Evolutionary conservation across 805 yeast genomes (phyloP).

Genomic region (Lipomyces orientalis): DNA sequence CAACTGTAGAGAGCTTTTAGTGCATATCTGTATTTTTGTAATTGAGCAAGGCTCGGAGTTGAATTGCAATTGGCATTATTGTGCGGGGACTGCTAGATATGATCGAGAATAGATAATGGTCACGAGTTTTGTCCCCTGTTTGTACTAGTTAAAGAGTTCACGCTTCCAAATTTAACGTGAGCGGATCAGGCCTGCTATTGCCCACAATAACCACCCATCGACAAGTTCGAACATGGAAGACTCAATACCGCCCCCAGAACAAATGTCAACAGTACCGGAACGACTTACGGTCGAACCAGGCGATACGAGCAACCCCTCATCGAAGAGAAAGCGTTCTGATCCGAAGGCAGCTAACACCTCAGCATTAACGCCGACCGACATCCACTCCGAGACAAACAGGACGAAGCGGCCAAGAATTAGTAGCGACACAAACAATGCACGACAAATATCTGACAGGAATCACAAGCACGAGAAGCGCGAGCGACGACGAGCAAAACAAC

Average conservation of each 20-base stretch:
- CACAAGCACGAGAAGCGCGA: slow-evolving; percentile 6
- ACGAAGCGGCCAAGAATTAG: background rate
- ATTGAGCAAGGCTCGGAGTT: background rate
- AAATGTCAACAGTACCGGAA: background rate
- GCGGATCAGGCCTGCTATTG: background rate
- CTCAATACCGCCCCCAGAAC: background rate
- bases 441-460: background rate
- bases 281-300: background rate
- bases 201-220: background rate
- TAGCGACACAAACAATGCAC: background rate
- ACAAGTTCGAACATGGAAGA: background rate
- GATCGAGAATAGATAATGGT: no score
- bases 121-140: no score
- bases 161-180: no score
- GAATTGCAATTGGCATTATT: background rate
- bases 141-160: no score
- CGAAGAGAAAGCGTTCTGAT: background rate
- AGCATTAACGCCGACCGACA: background rate
- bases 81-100: no score
- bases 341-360: background rate
- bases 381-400: background rate
- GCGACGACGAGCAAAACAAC: background rate
- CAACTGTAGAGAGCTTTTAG: background rate
- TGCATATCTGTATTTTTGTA: background rate
- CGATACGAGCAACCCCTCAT: background rate